Base-by-base conservation (phyloP, 2,329 filamentous ascomycete species). In the Diaporthe velutina region DNA sequence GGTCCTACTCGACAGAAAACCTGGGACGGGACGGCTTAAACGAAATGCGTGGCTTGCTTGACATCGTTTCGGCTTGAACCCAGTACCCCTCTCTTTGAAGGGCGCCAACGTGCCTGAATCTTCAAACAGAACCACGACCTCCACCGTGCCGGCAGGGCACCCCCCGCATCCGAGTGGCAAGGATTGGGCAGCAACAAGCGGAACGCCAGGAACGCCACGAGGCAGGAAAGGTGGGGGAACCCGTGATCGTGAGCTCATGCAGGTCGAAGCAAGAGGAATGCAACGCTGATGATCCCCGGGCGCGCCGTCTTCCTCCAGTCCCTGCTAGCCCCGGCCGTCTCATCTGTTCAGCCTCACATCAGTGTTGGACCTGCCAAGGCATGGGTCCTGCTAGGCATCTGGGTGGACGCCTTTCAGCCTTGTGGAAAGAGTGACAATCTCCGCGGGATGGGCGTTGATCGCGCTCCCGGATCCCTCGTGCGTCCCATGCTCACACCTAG, bases 221-320 rank as follows among this genome's bases (percentile, higher is more conserved):
- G 40, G 60, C 4, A n/a, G 19, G 60, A n/a, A 45, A 48, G 40
- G 64, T 67, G 64, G 67, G 73, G 40, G 50, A 30, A 28, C 73
- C 68, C 73, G 73, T 74, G 73, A 74, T 70, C 48, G 73, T 42
- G 30, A 45, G 61, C 57, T 30, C 28, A 74, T 72, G 73, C 68
- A 58, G 73, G 68, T 52, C 38, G 19, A 22, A n/a, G 38, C 17
- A 33, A 12, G 19, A 17, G 52, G 58, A 52, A 72, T 74, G 68
- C 38, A 66, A 67, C 68, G 30, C 45, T 38, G 50, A 35, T 30
- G 35, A 45, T 45, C 58, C 73, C 73, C 68, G 68, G 50, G 22
- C 22, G 58, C 58, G 50, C 68, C 35, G 40, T 58, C 40, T 64
- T 35, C 4, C 42, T 67, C 30, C n/a, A 19, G 25, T 12, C 64